A percentile compares a stretch with the other conserved stretches of the same genome.
These are phyloP conservation scores for Cenchrus purpureus DNA, from an alignment of 176 grass and related monocot species.

Conservation along the genomic window DNA sequence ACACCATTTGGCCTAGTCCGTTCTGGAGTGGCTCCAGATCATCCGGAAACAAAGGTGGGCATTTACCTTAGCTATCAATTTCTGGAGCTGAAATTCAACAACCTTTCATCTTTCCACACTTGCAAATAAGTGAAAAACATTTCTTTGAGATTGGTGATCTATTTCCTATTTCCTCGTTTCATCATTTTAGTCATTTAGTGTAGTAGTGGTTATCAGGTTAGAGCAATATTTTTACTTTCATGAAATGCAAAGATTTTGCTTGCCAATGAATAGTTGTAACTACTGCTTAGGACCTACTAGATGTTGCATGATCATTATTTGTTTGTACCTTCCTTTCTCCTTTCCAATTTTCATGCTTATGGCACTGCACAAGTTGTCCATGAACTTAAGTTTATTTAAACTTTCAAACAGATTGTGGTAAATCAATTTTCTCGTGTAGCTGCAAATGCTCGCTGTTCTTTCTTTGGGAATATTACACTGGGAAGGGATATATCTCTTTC, in stretches of 20 bases:
- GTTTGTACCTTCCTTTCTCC: slow-evolving; percentile 5
- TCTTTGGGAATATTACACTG: slow-evolving; percentile 86
- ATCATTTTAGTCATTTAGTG: not conserved
- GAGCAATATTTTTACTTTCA: not conserved
- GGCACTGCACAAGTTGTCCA: not conserved
- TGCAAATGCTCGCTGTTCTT: slow-evolving; percentile 65
- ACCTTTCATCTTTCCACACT: not conserved
- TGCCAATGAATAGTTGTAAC: not conserved
- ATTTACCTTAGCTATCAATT: not conserved
- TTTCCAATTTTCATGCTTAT: slow-evolving; percentile 6
- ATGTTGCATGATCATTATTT: not conserved
- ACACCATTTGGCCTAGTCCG: slow-evolving; percentile 90
- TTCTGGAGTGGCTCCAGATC: slow-evolving; percentile 91
- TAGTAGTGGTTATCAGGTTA: not conserved
- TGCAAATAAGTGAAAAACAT: not conserved
- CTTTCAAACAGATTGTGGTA: slow-evolving; percentile 88
- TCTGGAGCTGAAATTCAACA: not conserved
- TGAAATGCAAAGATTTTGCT: not conserved
- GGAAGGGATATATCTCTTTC: slow-evolving; percentile 70
- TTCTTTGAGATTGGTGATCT: slow-evolving; percentile 1
- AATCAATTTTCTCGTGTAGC: slow-evolving; percentile 97
- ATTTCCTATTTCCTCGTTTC: not conserved
- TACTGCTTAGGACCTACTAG: not conserved
- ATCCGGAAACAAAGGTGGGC: slow-evolving; percentile 88
- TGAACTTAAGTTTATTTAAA: slow-evolving; percentile 42